Percentiles rank a stretch among this genome's conserved stretches.
These are phyloP conservation scores for Globisporangium splendens DNA, from an alignment of 352 stramenopile genomes.

Conservation along the genomic window DNA sequence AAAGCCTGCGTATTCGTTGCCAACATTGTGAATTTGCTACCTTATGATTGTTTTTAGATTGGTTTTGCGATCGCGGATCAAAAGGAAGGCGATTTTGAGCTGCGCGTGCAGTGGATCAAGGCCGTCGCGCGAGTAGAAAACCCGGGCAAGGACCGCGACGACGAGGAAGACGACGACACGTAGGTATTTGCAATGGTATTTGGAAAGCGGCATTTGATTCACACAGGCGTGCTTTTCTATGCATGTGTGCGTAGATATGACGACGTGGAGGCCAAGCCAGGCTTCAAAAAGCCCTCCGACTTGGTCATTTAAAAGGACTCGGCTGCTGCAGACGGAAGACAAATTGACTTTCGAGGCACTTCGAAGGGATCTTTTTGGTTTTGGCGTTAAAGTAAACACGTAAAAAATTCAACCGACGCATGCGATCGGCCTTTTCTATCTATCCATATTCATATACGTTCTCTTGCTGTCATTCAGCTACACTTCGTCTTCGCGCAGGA, in stretches of 20 bases:
- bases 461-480: conserved; percentile 23
- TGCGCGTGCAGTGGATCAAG: conserved; percentile 86
- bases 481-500: conserved; percentile 90
- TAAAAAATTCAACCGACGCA: not conserved
- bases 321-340: not conserved
- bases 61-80: conserved; percentile 84
- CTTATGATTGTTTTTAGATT: conserved; percentile 35
- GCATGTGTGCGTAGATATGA: conserved; percentile 18
- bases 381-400: conserved; percentile 4
- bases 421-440: conserved; percentile 16
- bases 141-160: conserved; percentile 17
- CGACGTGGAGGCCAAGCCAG: conserved; percentile 26
- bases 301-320: conserved; percentile 54
- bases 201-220: too few relatives aligned
- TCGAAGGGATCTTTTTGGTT: not conserved
- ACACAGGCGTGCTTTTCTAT: too few relatives aligned
- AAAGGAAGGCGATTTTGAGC: conserved; percentile 82
- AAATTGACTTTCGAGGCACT: not conserved
- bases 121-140: conserved; percentile 62
- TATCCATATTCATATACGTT: conserved; percentile 14
- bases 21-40: not conserved
- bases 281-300: conserved; percentile 57
- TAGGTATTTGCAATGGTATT: conserved; percentile 4
- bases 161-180: conserved; percentile 27
- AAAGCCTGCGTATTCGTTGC: too few relatives aligned